Conservation (phyloP, 2,329 filamentous ascomycete species). For the Metarhizium album region DNA sequence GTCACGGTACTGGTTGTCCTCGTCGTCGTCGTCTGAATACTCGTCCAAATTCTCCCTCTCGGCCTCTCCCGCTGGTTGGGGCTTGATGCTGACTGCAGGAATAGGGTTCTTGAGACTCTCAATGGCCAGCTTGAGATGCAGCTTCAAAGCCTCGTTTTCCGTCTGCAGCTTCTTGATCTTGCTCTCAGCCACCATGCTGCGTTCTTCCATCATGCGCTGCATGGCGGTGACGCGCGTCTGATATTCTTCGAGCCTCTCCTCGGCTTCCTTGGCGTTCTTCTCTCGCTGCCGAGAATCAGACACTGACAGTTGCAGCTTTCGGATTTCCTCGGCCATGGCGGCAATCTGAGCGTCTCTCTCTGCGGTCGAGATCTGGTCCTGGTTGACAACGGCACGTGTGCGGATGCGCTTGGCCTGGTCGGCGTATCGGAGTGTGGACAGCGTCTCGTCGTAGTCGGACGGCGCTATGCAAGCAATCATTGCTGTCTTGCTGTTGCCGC, state of each 20-base stretch:
- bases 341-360: slow-evolving; percentile 90
- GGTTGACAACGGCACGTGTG: slow-evolving; percentile 87
- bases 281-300: slow-evolving; percentile 56
- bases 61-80: slow-evolving; percentile 15
- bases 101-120: slow-evolving; percentile 88
- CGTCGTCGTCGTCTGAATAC: slow-evolving; percentile 22
- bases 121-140: slow-evolving; percentile 80
- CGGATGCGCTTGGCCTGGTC: slow-evolving; percentile 97
- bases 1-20: slow-evolving; percentile 51
- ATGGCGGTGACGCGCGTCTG: slow-evolving; percentile 81
- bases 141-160: slow-evolving; percentile 78
- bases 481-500: slow-evolving; percentile 94
- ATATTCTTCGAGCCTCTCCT: slow-evolving; percentile 86
- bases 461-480: slow-evolving; percentile 98
- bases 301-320: slow-evolving; percentile 66
- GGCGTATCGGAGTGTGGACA: slow-evolving; percentile 91
- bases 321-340: slow-evolving; percentile 93
- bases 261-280: slow-evolving; percentile 65
- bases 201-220: slow-evolving; percentile 95
- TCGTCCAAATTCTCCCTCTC: slow-evolving; percentile 22
- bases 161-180: slow-evolving; percentile 86
- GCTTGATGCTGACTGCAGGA: slow-evolving; percentile 39
- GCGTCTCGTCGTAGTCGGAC: slow-evolving; percentile 91
- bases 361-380: slow-evolving; percentile 84
- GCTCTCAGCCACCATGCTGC: slow-evolving; percentile 77